These are phyloP conservation scores for Kodamaea kakaduensis DNA, from an alignment of 805 yeast species.

Conservation along the genomic window DNA sequence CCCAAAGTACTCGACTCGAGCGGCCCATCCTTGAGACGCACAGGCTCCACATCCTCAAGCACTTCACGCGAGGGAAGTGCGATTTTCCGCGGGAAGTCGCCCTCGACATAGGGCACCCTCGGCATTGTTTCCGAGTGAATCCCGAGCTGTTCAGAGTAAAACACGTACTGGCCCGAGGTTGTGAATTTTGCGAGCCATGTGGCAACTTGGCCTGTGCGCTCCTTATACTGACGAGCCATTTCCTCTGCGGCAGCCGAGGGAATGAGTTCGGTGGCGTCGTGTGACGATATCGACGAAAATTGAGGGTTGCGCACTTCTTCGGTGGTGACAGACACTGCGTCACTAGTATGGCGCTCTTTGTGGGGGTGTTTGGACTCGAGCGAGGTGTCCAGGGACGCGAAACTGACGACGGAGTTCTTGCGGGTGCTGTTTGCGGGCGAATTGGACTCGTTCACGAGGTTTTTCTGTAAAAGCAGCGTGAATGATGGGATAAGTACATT, in stretches of 20 bases:
- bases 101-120: conserved; percentile 27
- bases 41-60: conserved; percentile 7
- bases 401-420: conserved; percentile 48
- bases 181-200: conserved; percentile 63
- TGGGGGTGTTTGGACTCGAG: conserved; percentile 20
- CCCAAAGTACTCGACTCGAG: neutral
- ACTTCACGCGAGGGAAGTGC: conserved; percentile 25
- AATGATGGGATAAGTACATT: conserved; percentile 42
- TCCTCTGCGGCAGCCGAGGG: conserved; percentile 23
- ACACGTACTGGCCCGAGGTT: conserved; percentile 50
- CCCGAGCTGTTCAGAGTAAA: conserved; percentile 57
- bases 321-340: conserved; percentile 1
- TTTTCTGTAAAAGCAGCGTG: conserved; percentile 34
- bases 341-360: conserved; percentile 9
- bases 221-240: conserved; percentile 21
- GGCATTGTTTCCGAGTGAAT: conserved; percentile 60
- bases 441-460: conserved; percentile 25
- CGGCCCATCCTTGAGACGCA: neutral
- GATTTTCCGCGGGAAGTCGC: conserved; percentile 19
- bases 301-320: neutral
- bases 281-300: neutral
- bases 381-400: conserved; percentile 43
- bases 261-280: conserved; percentile 8
- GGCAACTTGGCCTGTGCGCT: conserved; percentile 18
- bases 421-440: conserved; percentile 35